Percentiles rank a stretch among this genome's conserved stretches.
Conservation (phyloP, 2,329 filamentous ascomycete species). For the Microascus cirrosus region DNA sequence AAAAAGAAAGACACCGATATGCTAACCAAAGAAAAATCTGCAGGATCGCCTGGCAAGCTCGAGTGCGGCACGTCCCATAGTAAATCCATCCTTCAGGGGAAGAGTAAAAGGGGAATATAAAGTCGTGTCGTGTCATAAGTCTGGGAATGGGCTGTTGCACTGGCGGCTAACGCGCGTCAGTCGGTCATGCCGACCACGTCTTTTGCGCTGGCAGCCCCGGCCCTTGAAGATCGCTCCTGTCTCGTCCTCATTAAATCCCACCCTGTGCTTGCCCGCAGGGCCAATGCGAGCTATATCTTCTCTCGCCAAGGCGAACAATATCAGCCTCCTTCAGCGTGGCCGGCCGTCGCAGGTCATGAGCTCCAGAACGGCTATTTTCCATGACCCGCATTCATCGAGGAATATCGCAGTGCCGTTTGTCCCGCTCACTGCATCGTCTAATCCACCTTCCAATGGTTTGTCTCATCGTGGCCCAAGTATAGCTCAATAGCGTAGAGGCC, state of each 20-base stretch:
- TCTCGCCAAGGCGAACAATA: not conserved
- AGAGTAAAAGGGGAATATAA: not conserved
- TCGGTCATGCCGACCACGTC: not conserved
- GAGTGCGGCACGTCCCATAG: not conserved
- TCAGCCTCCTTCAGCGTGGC: not conserved
- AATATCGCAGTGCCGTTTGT: not conserved
- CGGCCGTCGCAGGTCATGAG: not conserved
- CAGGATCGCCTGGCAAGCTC: not conserved
- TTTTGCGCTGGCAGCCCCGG: slow-evolving; percentile 8
- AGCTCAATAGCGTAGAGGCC: slow-evolving; percentile 81
- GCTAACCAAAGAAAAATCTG: not conserved
- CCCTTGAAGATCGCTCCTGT: not conserved
- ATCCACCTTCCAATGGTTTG: slow-evolving; percentile 93
- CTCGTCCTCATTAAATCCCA: not conserved
- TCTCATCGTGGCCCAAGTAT: slow-evolving; percentile 73
- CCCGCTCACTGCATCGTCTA: slow-evolving; percentile 30
- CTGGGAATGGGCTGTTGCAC: not conserved
- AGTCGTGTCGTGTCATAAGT: slow-evolving; percentile 3
- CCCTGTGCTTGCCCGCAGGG: slow-evolving; percentile 6
- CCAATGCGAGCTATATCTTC: not conserved
- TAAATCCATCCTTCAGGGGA: not conserved
- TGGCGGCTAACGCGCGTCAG: not conserved
- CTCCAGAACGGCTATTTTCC: not conserved
- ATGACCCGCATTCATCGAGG: not conserved
- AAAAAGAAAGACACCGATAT: not conserved